Evolutionary conservation across 2,329 filamentous ascomycete genomes (phyloP).

Genomic region (Chaetomium olivaceum): DNA sequence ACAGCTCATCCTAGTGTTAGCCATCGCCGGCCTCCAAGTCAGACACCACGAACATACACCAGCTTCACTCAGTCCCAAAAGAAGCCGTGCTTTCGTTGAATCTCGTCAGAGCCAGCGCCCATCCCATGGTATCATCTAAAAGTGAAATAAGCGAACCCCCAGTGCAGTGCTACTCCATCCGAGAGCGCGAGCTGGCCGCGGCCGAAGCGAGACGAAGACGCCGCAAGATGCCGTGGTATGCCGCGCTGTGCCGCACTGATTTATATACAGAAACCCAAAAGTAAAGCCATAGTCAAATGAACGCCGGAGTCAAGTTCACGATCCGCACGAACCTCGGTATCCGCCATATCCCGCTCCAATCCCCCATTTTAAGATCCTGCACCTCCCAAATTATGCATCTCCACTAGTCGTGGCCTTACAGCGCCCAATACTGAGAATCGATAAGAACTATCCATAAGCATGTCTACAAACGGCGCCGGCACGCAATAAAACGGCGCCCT

Average conservation of each 20-base stretch:
- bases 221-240: background rate
- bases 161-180: background rate
- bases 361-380: background rate
- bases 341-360: background rate
- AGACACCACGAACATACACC: background rate
- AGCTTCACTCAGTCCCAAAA: background rate
- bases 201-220: background rate
- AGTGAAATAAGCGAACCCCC: background rate
- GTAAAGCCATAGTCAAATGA: background rate
- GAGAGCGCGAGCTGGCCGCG: background rate
- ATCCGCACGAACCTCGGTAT: background rate
- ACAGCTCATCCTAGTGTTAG: background rate
- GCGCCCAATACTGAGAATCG: background rate
- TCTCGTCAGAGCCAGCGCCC: background rate
- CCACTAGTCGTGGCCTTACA: background rate
- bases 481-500: background rate
- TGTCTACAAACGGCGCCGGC: background rate
- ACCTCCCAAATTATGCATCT: background rate
- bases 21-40: too few relatives aligned
- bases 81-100: background rate
- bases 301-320: background rate
- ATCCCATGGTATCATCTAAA: conserved; percentile 14
- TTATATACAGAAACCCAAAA: background rate
- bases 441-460: background rate
- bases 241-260: background rate